Evolutionary conservation across 768 basidiomycete species (phyloP).

Genomic region (Rhizopogon vinicolor): DNA sequence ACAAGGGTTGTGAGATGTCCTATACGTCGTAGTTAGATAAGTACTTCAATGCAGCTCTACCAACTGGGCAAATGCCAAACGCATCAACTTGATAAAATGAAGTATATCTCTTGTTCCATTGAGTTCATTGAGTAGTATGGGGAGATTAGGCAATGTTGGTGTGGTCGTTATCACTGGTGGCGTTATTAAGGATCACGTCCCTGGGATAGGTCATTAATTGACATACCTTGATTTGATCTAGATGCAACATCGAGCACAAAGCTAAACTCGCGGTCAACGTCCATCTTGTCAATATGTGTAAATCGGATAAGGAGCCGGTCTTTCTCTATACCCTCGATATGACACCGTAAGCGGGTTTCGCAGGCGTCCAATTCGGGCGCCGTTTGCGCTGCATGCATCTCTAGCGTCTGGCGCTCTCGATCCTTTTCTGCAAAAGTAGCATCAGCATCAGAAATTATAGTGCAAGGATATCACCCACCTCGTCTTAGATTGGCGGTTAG

Average conservation of each 20-base stretch:
- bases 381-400: constrained; percentile 45
- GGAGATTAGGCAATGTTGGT: constrained; percentile 62
- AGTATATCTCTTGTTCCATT: constrained; percentile 70
- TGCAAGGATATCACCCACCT: constrained; percentile 38
- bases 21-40: too few relatives aligned
- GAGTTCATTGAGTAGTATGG: constrained; percentile 64
- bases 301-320: constrained; percentile 76
- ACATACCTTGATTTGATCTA: constrained; percentile 60
- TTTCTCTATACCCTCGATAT: constrained; percentile 74
- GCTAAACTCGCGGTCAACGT: constrained; percentile 60
- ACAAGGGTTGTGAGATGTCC: background rate
- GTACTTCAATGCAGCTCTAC: background rate
- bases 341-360: constrained; percentile 55
- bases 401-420: constrained; percentile 56
- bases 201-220: background rate
- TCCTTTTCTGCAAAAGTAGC: constrained; percentile 49
- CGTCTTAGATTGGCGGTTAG: constrained; percentile 56
- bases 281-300: constrained; percentile 52
- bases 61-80: constrained; percentile 44
- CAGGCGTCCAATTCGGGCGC: constrained; percentile 52
- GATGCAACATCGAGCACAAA: constrained; percentile 73
- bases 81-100: constrained; percentile 62
- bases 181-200: background rate
- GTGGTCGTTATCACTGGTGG: constrained; percentile 72
- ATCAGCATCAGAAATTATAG: background rate